These are phyloP conservation scores for Grosmannia penicillata DNA, from an alignment of 2,329 filamentous ascomycete genomes.

Conservation along the genomic window DNA sequence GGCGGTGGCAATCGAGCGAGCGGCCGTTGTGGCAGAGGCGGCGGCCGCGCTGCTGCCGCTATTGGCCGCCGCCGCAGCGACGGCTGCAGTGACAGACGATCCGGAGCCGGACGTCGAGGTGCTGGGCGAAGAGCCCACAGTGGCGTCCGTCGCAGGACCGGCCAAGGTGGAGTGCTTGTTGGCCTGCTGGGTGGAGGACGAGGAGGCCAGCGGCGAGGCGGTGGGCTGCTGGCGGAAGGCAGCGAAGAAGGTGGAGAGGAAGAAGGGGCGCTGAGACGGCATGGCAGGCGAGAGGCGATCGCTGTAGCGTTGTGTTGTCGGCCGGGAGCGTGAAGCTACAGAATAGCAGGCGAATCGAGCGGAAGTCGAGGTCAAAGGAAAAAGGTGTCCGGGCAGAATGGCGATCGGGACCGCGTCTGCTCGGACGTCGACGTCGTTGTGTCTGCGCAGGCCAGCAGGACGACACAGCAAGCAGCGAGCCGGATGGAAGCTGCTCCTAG, in stretches of 20 bases:
- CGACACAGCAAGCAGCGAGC: no score
- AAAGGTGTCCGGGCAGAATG: no score
- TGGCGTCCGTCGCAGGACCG: not conserved
- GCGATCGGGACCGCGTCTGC: not conserved
- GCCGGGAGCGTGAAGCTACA: no score
- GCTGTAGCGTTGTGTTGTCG: no score
- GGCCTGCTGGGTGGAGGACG: slow-evolving; percentile 15
- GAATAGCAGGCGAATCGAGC: not conserved
- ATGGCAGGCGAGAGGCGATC: slow-evolving; percentile 16
- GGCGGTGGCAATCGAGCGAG: slow-evolving; percentile 8
- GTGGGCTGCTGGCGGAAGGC: slow-evolving; percentile 35
- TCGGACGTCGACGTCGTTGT: no score
- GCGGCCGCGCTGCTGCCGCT: slow-evolving; percentile 1
- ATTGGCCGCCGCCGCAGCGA: slow-evolving; percentile 11
- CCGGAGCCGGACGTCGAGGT: not conserved
- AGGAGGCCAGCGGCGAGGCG: slow-evolving; percentile 12
- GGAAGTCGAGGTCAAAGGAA: no score
- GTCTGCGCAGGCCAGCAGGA: no score
- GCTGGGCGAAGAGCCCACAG: not conserved
- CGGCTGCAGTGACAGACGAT: slow-evolving; percentile 11
- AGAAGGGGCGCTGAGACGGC: slow-evolving; percentile 39
- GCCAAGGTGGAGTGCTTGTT: slow-evolving; percentile 20
- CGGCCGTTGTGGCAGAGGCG: slow-evolving; percentile 3
- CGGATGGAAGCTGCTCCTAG: no score
- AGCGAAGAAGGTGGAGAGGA: slow-evolving; percentile 41